These are phyloP conservation scores for Teunomyces lycoperdinae DNA, from an alignment of 805 yeast species.

Conservation along the genomic window DNA sequence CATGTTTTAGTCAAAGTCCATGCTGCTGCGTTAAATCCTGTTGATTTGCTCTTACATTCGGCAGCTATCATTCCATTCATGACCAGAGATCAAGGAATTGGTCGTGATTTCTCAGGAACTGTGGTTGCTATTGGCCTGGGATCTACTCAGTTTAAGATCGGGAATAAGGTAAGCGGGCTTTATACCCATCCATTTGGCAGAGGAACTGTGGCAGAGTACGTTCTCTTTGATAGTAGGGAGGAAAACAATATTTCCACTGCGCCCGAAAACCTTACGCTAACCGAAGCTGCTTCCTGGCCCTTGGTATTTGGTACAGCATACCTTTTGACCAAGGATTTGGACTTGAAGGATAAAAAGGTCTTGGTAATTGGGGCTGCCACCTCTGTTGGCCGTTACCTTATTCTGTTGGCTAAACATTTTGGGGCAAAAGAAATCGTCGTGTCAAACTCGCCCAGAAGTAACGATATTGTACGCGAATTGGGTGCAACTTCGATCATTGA, in stretches of 20 bases:
- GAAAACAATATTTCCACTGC: slow-evolving; percentile 46
- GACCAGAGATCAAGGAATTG: slow-evolving; percentile 21
- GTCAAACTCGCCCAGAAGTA: slow-evolving; percentile 51
- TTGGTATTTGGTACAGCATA: slow-evolving; percentile 64
- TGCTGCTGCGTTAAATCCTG: slow-evolving; percentile 33
- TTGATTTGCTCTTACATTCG: slow-evolving; percentile 24
- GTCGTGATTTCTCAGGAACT: slow-evolving; percentile 33
- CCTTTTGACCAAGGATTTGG: slow-evolving; percentile 29
- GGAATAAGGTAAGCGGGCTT: slow-evolving; percentile 31
- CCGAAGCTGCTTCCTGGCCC: slow-evolving; percentile 66
- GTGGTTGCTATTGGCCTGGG: slow-evolving; percentile 33
- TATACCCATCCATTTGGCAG: slow-evolving; percentile 13
- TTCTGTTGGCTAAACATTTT: slow-evolving; percentile 53
- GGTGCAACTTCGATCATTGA: slow-evolving; percentile 65
- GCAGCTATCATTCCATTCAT: slow-evolving; percentile 11
- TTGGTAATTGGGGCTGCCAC: slow-evolving; percentile 75
- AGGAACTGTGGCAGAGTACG: slow-evolving; percentile 50
- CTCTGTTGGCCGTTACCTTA: slow-evolving; percentile 55
- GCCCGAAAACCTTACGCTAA: slow-evolving; percentile 40
- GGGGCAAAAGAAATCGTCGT: slow-evolving; percentile 53
- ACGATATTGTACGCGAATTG: slow-evolving; percentile 36
- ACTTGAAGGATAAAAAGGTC: slow-evolving; percentile 44
- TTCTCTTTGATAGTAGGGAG: slow-evolving; percentile 35
- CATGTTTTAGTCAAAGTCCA: slow-evolving; percentile 30
- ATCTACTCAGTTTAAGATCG: slow-evolving; percentile 17